A percentile compares a stretch with the other conserved stretches of the same genome.
phyloP scores from a whole-genome alignment of 164 flowering plant genomes.

The Annona squamosa region DNA sequence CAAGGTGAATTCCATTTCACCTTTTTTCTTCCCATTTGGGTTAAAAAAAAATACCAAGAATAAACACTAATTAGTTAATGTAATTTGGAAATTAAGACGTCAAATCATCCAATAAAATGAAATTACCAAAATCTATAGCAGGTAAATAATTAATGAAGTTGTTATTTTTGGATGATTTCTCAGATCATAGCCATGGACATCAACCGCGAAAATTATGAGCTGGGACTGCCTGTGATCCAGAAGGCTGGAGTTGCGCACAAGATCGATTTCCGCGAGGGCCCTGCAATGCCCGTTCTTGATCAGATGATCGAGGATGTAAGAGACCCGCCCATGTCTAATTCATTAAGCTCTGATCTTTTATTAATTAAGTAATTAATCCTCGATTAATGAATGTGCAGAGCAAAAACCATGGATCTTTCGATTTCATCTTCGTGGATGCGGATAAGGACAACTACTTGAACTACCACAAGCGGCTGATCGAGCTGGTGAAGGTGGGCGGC shows the following conservation, averaged over 20 bases:
- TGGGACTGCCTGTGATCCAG: slow-evolving; percentile 76
- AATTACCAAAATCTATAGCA: neutral
- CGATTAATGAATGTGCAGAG: slow-evolving; percentile 29
- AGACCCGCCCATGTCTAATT: neutral
- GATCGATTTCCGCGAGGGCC: slow-evolving; percentile 92
- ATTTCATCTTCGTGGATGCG: slow-evolving; percentile 95
- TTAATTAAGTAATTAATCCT: too few relatives aligned
- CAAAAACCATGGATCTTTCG: slow-evolving; percentile 66
- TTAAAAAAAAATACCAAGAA: neutral
- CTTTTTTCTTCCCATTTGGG: neutral
- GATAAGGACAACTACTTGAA: slow-evolving; percentile 94
- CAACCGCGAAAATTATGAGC: slow-evolving; percentile 76
- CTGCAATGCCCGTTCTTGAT: slow-evolving; percentile 89
- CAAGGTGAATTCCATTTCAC: slow-evolving; percentile 28
- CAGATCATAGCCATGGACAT: slow-evolving; percentile 97
- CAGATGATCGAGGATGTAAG: slow-evolving; percentile 69
- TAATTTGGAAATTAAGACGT: neutral
- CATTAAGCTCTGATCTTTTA: neutral
- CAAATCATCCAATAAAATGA: neutral
- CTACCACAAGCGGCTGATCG: slow-evolving; percentile 89
- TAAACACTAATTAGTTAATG: too few relatives aligned
- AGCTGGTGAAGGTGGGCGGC: slow-evolving; percentile 84
- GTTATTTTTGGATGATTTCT: neutral
- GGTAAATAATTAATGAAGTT: too few relatives aligned
- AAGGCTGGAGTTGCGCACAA: slow-evolving; percentile 97